Base-by-base conservation (phyloP, 371 early-diverging fungal species). In the Saksenaea vasiformis region DNA sequence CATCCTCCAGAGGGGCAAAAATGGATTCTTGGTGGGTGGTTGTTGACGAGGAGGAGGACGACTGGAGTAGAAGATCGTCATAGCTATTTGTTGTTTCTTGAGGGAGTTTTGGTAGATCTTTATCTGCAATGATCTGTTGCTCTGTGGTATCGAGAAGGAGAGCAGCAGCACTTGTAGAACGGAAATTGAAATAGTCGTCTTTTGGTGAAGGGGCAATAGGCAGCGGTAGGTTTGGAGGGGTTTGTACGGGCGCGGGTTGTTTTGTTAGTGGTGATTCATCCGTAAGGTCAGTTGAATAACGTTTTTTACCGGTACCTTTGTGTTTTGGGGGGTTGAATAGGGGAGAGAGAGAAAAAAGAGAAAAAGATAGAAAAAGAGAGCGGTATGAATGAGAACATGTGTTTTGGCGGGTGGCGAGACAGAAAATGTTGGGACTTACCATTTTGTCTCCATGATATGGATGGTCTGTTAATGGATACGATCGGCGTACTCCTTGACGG, bases 401-500 rank as follows among this genome's bases (percentile, higher is more conserved):
- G 51, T 47, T n/a, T 47, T 47, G 51, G 51, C 51, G 22, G 51
- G 51, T 47, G 51, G 51, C 51, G 22, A 47, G 4, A 31, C 7
- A 4, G 22, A 17, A n/a, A 47, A 17, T 22, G 22, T 47, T 47
- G 22, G 10, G 22, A 36, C 53, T 66, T 62, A 67, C 67, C 54
- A 22, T 47, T 17, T 44, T 62, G 53, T 28, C 53, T 19, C 64
- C 63, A 68, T 14, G 56, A 36, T 27, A 55, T 44, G 19, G 68
- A 19, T 7, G 68, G 55, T 27, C 60, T 64, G 44, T 41, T 44
- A 7, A 64, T 37, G 26, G 68, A 64, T 27, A 65, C 22, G 36
- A 62, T 69, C 9, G 70, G 70, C 10, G 70, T 69, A 34, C 70
- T 69, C 41, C 47, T 60, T 11, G 69, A 69, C n/a, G 69, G 65